Evolutionary conservation across 169 alveolate species (phyloP), one percentile per base, ranked within the genome.

Genomic region (Plasmodium inui): DNA sequence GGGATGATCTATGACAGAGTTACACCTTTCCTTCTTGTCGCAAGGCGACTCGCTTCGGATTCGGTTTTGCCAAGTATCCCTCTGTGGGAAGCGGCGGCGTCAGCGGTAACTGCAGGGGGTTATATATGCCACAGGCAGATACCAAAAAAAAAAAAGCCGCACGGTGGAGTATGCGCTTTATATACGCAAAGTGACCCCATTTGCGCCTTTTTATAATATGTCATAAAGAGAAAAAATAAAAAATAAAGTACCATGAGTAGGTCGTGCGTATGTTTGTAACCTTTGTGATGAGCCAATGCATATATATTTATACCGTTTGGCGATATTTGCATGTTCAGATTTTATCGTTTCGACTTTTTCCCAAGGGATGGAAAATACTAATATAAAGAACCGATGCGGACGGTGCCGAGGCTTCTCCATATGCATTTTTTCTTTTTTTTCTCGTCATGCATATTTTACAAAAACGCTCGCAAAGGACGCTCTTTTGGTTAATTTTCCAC

Each of bases 31-130:
- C 61, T 17, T 50, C 14, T 50, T 50, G 22, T 50, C 7, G 61
- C 22, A 50, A 14, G 61, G 61, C 61, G 26, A 50, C 14, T 50
- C 76, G 37, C 7, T 19, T 67, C 76, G 76, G 76, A 19, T 67
- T 26, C n/a, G 30, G 37, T 67, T 67, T 67, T 67, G 30, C 76
- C 71, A 32, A 32, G 37, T 6, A 44, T 9, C 55, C 76, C 71
- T 28, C 55, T 19, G 22, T 41, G 17, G 41, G 81, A 19, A 26
- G 39, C 17, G 71, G 5, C 74, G 53, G 22, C 44, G 41, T 55
- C 82, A 73, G 93, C 55, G 28, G 93, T 85, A 85, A 85, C 74
- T 55, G 76, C 67, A 76, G 83, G 93, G 93, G 93, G 93, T 85
- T 70, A 85, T 84, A 26, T 26, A 81, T 46, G 19, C n/a, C 17